Base-by-base conservation (phyloP, 169 alveolate species). In the Eimeria praecox region DNA sequence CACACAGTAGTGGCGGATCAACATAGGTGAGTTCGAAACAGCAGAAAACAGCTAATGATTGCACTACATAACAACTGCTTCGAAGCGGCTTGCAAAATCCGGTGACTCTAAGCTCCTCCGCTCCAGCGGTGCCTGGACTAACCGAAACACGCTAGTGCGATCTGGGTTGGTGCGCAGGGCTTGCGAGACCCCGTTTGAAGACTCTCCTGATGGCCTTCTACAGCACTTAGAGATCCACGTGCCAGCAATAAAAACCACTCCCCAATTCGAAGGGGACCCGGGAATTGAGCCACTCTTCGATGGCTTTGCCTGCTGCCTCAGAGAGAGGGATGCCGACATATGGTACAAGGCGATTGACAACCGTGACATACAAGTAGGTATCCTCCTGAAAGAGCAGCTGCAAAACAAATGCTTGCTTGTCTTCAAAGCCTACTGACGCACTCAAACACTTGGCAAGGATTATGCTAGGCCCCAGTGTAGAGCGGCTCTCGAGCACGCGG, bases 311-410 rank as follows among this genome's bases (percentile, higher is more conserved):
- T 96, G 95, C 42, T 95, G 95, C 42, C 83, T 96, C 46, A 94
- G 94, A 56, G 95, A 95, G 9, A 91, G 83, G 85, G 75, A 56
- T 24, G 96, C 95, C 54, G 91, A 89, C 54, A 56, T 64, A 3
- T 96, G 97, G 97, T 88, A 90, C 96, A 94, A 94, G 78, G 95
- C 96, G n/a, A 83, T 64, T 38, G 97, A 94, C 80, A 95, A 95
- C 46, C 42, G 95, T 10, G 97, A 96, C 71, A 94, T 95, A 35
- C 95, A 75, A 30, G 96, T 90, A 52, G 56, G 96, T 35, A 71
- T 64, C 78, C 62, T 30, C 73, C 38, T 62, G 64, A 44, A n/a
- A 30, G 8, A 20, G 44, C 40, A 71, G 89, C 8, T 71, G 52
- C 89, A 92, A 59, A 64, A 38, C n/a, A 3, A 38, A 12, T 73